These are phyloP conservation scores for Collybia sp. DNA, from an alignment of 768 basidiomycete species.

Conservation along the genomic window DNA sequence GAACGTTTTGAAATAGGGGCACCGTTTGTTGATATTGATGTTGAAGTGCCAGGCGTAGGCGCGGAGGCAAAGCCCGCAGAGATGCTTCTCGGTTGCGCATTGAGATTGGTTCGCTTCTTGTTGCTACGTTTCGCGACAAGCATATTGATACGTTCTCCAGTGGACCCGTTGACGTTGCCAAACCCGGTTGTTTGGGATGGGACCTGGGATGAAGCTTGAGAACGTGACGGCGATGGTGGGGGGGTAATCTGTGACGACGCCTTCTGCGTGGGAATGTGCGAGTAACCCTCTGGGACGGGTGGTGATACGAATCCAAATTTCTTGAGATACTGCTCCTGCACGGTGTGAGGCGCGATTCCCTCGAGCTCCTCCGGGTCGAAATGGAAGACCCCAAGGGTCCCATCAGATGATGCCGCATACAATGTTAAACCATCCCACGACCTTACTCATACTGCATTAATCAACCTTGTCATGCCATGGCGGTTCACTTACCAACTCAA, in stretches of 20 bases:
- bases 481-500: slow-evolving; percentile 73
- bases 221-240: slow-evolving; percentile 39
- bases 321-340: slow-evolving; percentile 75
- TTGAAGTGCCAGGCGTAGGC: slow-evolving; percentile 16
- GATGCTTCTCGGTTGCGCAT: slow-evolving; percentile 15
- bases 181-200: slow-evolving; percentile 25
- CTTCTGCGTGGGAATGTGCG: slow-evolving; percentile 36
- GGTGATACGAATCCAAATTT: slow-evolving; percentile 75
- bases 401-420: slow-evolving; percentile 95
- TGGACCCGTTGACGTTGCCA: slow-evolving; percentile 24
- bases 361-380: slow-evolving; percentile 80
- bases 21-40: slow-evolving; percentile 6
- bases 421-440: slow-evolving; percentile 89
- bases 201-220: slow-evolving; percentile 19
- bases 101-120: slow-evolving; percentile 52
- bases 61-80: slow-evolving; percentile 13
- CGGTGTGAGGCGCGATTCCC: slow-evolving; percentile 69
- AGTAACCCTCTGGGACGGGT: slow-evolving; percentile 67
- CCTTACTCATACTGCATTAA: slow-evolving; percentile 41
- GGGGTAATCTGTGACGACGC: slow-evolving; percentile 32
- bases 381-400: slow-evolving; percentile 84
- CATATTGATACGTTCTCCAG: slow-evolving; percentile 62
- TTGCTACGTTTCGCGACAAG: slow-evolving; percentile 69
- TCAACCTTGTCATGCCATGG: slow-evolving; percentile 1
- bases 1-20: slow-evolving; percentile 30